Percentiles rank a stretch among this genome's conserved stretches.
These are phyloP conservation scores for Ophiocordyceps camponoti-floridani DNA, from an alignment of 2,329 filamentous ascomycete species.

Conservation along the genomic window DNA sequence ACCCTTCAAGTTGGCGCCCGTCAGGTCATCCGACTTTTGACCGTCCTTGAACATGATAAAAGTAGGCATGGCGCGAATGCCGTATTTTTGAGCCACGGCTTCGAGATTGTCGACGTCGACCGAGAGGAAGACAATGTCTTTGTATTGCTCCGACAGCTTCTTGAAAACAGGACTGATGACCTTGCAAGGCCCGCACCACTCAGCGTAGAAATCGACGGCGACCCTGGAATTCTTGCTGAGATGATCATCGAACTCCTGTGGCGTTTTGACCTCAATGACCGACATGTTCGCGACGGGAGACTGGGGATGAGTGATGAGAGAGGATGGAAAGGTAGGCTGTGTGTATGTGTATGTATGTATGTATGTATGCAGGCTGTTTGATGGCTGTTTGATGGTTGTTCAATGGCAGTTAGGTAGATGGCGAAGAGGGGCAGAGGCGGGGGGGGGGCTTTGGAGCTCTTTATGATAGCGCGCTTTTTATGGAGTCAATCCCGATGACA, in stretches of 20 bases:
- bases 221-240: constrained; percentile 33
- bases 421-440: background rate
- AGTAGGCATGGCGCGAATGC: constrained; percentile 81
- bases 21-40: constrained; percentile 51
- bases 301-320: background rate
- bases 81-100: constrained; percentile 58
- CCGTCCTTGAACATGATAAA: constrained; percentile 75
- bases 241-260: constrained; percentile 32
- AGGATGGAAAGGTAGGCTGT: background rate
- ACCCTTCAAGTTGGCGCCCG: constrained; percentile 57
- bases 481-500: background rate
- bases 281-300: background rate
- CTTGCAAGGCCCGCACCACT: constrained; percentile 92
- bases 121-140: constrained; percentile 62
- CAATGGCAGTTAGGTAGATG: no score
- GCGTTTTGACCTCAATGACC: constrained; percentile 1
- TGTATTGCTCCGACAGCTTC: constrained; percentile 29
- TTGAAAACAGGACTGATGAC: constrained; percentile 51
- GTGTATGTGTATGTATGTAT: no score
- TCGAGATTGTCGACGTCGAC: constrained; percentile 74
- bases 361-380: no score
- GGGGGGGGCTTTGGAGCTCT: background rate
- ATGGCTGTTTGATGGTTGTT: no score
- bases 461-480: background rate
- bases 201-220: constrained; percentile 55